Percentiles rank a stretch among this genome's conserved stretches.
Conservation (phyloP, 768 basidiomycete genomes). For the Heimioporus sp. region DNA sequence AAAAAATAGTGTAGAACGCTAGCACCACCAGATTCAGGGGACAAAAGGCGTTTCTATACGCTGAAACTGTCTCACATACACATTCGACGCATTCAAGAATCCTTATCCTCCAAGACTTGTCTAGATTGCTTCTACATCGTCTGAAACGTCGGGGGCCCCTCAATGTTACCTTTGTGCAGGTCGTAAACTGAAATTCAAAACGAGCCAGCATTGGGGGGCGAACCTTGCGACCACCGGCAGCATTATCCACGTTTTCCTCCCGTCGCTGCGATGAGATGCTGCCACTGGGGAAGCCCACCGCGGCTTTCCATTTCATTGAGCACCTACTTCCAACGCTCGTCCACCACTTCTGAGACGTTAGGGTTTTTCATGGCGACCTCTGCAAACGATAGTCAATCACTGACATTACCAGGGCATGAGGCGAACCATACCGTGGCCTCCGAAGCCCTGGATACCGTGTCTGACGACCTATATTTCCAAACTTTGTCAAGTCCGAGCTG, state of each 20-base stretch:
- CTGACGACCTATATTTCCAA: slow-evolving; percentile 18
- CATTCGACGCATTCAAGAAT: not conserved
- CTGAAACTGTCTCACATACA: slow-evolving; percentile 9
- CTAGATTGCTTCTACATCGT: slow-evolving; percentile 14
- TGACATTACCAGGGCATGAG: not conserved
- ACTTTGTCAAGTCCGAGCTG: slow-evolving; percentile 10
- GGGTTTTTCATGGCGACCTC: slow-evolving; percentile 28
- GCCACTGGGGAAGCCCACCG: slow-evolving; percentile 16
- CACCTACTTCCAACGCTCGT: slow-evolving; percentile 22
- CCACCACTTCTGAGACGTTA: slow-evolving; percentile 19
- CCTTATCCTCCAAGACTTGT: slow-evolving; percentile 10
- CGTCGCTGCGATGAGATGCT: not conserved
- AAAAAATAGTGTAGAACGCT: slow-evolving; percentile 50
- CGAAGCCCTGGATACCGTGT: slow-evolving; percentile 7
- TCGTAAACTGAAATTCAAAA: not conserved
- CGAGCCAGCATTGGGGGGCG: not conserved
- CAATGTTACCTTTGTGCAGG: slow-evolving; percentile 11
- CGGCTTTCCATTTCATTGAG: slow-evolving; percentile 21
- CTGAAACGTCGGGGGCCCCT: slow-evolving; percentile 22
- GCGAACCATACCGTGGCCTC: slow-evolving; percentile 10
- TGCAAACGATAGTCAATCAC: slow-evolving; percentile 1
- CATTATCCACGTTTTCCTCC: slow-evolving; percentile 18
- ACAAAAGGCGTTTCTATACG: not conserved
- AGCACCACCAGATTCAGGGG: not conserved
- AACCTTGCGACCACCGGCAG: slow-evolving; percentile 23